Evolutionary conservation across 371 early-diverging fungal species (phyloP).

Genomic region (Mycotypha africana): DNA sequence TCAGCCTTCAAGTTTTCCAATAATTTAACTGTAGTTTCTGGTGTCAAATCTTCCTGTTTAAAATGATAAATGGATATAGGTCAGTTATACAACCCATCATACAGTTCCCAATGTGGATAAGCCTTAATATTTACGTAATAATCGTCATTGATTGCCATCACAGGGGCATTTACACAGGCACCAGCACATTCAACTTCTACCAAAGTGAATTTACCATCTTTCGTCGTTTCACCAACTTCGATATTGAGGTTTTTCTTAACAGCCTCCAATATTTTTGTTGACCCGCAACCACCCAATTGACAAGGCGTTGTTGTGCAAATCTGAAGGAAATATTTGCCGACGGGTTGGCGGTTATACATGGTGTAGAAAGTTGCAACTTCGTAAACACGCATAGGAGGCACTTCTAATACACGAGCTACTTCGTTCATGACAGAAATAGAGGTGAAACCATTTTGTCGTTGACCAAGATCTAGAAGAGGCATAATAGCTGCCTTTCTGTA

Average conservation of each 20-base stretch:
- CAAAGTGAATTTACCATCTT: constrained; percentile 92
- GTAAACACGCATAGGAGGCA: constrained; percentile 98
- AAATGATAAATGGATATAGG: too few species aligned
- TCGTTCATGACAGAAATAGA: constrained; percentile 95
- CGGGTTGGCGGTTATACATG: constrained; percentile 98
- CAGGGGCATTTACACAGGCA: constrained; percentile 98
- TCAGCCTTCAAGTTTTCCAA: constrained; percentile 84
- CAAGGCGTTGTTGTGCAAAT: constrained; percentile 98
- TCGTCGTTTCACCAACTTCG: constrained; percentile 90
- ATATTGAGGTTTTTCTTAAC: constrained; percentile 84
- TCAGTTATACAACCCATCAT: too few species aligned
- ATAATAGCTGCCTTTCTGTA: constrained; percentile 97
- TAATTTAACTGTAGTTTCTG: constrained; percentile 83
- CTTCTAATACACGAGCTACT: constrained; percentile 89
- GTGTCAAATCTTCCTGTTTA: constrained; percentile 90
- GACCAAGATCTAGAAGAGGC: constrained; percentile 93
- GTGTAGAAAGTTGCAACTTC: constrained; percentile 99
- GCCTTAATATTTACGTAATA: constrained; percentile 76
- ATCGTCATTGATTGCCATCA: constrained; percentile 95
- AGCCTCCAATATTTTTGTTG: constrained; percentile 84
- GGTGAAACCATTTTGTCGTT: constrained; percentile 92
- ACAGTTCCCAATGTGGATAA: too few species aligned
- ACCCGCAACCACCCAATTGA: constrained; percentile 84
- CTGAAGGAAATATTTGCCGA: constrained; percentile 97
- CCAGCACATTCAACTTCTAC: constrained; percentile 99